Base-by-base conservation (phyloP, 73 alveolate genomes). In the Paramecium octaurelia region DNA sequence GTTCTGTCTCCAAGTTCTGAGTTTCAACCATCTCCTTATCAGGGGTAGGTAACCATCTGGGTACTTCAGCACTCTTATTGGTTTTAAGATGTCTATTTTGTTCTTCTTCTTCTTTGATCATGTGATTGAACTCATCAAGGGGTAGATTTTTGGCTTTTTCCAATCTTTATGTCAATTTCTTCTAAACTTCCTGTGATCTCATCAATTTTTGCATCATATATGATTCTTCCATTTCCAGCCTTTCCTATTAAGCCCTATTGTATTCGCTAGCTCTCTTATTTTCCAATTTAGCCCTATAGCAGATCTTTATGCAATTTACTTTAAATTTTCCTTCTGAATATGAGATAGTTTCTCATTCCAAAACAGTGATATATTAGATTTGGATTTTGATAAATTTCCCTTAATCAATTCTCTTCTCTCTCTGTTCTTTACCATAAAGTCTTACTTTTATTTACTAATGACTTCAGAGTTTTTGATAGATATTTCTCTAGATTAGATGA, bases 1-100 rank as follows among this genome's bases (percentile, higher is more conserved):
- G 86, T 76, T 76, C 89, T 4, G 73, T 76, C 11, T 76, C 73
- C 8, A 43, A 40, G 4, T 40, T 76, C n/a, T 8, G 42, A 9
- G 24, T 4, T 0, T 12, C 43, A 20, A 24, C 24, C 4, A 21
- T 9, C 2, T 76, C 89, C 12, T 76, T 76, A 9, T 76, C 71
- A 12, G 89, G 89, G 1, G 70, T 76, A 21, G 89, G 89, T 34
- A 76, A 38, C 89, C 89, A 76, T 9, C 70, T 6, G 2, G 89
- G 71, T 76, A 40, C 23, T 38, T 76, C 40, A 21, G 11, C 43
- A 40, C 58, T 40, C 9, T 76, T 76, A 76, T 76, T 76, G 3
- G 40, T 76, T 76, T 43, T 76, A 18, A 35, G 35, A 14, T 58
- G 40, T 0, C 10, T 2, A 8, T 24, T 16, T 16, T 18, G 21